A percentile compares a stretch with the other conserved stretches of the same genome.
phyloP scores from a whole-genome alignment of 306 rosid species.

The Fragaria vesca region DNA sequence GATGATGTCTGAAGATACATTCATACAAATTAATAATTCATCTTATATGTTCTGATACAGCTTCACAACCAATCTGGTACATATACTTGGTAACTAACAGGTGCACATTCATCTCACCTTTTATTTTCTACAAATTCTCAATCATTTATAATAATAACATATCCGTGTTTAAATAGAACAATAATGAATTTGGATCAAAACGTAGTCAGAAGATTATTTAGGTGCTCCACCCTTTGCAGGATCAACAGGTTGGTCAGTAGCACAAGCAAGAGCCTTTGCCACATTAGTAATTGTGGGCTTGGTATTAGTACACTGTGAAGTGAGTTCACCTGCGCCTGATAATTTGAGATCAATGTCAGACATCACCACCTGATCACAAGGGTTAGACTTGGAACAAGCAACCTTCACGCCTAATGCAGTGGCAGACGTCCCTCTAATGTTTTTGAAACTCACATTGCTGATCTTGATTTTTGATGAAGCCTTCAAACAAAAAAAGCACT shows the following conservation, averaged over 20 bases:
- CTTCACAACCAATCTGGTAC: neutral
- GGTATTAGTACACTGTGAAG: slow-evolving; percentile 32
- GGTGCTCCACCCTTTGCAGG: neutral
- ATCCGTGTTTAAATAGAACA: neutral
- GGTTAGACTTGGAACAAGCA: slow-evolving; percentile 31
- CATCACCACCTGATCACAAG: slow-evolving; percentile 41
- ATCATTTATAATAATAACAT: neutral
- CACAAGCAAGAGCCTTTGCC: neutral
- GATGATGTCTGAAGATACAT: neutral
- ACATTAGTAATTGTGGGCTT: slow-evolving; percentile 23
- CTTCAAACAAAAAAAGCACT: neutral
- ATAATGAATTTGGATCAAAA: neutral
- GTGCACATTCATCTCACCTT: neutral
- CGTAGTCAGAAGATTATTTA: neutral
- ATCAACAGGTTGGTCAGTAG: neutral
- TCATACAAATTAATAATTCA: neutral
- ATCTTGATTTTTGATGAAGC: slow-evolving; percentile 42
- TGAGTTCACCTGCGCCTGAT: slow-evolving; percentile 18
- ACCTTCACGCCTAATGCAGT: slow-evolving; percentile 32
- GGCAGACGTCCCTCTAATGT: slow-evolving; percentile 33
- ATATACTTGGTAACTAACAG: neutral
- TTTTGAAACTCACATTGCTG: slow-evolving; percentile 44
- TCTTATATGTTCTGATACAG: neutral
- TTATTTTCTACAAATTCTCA: neutral
- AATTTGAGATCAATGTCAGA: slow-evolving; percentile 26